Evolutionary conservation across 1,284 basidiomycete species (phyloP).

Genomic region (Moesziomyces sp.): DNA sequence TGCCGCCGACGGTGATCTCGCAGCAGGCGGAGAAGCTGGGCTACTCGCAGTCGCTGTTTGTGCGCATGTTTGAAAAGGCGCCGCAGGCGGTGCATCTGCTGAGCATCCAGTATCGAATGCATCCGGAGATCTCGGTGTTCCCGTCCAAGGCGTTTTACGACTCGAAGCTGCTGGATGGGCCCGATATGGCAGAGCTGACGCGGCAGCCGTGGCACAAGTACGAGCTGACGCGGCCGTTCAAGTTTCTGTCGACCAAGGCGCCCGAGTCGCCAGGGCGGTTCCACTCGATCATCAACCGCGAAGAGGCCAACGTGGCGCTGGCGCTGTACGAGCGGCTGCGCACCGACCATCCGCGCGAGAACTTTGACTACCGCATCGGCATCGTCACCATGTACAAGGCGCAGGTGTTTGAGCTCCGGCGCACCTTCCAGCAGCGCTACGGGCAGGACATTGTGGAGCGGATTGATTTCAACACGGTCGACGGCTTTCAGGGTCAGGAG

Average conservation of each 20-base stretch:
- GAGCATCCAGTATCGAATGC: conserved; percentile 99
- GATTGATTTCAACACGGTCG: conserved; percentile 96
- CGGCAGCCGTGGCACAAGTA: conserved; percentile 85
- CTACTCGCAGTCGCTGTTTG: conserved; percentile 93
- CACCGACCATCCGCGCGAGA: conserved; percentile 71
- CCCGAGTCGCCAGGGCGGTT: conserved; percentile 74
- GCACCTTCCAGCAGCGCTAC: conserved; percentile 78
- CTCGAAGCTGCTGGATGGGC: conserved; percentile 84
- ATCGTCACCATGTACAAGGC: conserved; percentile 95
- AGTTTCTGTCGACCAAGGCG: conserved; percentile 74
- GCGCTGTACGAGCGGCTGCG: conserved; percentile 81
- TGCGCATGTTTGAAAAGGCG: conserved; percentile 83
- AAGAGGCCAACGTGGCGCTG: conserved; percentile 82
- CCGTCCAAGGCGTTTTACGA: conserved; percentile 92
- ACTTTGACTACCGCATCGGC: conserved; percentile 83
- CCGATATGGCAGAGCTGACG: conserved; percentile 86
- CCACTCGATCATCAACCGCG: conserved; percentile 82
- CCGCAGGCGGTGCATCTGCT: conserved; percentile 87
- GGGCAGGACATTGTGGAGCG: conserved; percentile 76
- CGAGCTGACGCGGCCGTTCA: conserved; percentile 84
- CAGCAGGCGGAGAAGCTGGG: conserved; percentile 80
- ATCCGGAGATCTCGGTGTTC: conserved; percentile 90
- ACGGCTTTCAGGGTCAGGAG: conserved; percentile 99
- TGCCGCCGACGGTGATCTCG: conserved; percentile 96
- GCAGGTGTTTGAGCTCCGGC: conserved; percentile 82